These are phyloP conservation scores for Trichophyton mentagrophytes DNA, from an alignment of 2,329 filamentous ascomycete species.

Conservation along the genomic window DNA sequence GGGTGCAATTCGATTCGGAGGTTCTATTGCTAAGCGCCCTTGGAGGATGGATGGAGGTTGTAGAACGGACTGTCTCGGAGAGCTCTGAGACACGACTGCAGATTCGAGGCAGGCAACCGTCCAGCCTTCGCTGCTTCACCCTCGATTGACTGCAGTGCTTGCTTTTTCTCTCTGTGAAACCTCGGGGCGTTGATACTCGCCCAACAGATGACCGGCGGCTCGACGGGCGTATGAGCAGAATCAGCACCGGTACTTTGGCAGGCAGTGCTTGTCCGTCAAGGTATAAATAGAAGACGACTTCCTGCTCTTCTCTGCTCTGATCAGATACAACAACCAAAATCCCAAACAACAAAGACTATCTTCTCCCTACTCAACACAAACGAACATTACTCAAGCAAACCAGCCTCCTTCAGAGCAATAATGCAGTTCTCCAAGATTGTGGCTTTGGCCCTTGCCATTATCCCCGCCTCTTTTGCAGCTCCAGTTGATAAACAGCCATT, in stretches of 20 bases:
- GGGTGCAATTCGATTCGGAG: not conserved
- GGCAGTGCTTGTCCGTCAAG: not conserved
- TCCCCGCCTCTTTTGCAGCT: not conserved
- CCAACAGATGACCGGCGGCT: not conserved
- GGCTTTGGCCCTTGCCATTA: not conserved
- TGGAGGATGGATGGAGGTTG: not conserved
- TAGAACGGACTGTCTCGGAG: not conserved
- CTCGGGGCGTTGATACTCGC: not conserved
- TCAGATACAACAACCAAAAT: not conserved
- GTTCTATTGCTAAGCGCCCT: not conserved
- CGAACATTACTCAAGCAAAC: too few species aligned
- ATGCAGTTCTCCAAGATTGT: slow-evolving; percentile 1
- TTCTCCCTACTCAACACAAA: not conserved
- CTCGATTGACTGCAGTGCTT: not conserved
- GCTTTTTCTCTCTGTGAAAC: slow-evolving; percentile 1
- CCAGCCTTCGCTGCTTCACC: not conserved
- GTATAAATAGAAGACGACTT: not conserved
- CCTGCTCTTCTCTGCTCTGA: not conserved
- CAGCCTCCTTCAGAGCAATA: not conserved
- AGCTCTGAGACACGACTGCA: not conserved
- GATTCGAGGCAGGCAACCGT: not conserved
- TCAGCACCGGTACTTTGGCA: not conserved
- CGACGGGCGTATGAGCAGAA: not conserved
- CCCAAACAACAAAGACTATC: not conserved
- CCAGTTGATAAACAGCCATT: not conserved